Conservation (phyloP, 2,329 filamentous ascomycete genomes). For the Rhynchosporium secalis region DNA sequence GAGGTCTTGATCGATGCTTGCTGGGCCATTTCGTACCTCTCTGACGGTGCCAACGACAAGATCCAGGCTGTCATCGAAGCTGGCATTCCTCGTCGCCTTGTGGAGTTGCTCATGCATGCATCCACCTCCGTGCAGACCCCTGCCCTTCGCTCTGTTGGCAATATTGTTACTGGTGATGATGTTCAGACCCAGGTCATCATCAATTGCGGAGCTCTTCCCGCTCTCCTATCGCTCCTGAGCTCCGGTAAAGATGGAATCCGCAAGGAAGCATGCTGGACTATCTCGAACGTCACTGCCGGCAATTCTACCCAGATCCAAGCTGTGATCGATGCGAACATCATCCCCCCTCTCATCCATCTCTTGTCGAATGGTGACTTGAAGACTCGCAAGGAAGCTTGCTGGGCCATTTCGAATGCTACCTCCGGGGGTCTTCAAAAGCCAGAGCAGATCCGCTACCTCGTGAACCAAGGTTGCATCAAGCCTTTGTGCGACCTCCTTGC, state of each 20-base stretch:
- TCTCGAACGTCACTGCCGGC: constrained; percentile 97
- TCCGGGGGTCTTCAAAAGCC: constrained; percentile 98
- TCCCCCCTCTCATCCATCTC: constrained; percentile 92
- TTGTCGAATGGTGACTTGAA: constrained; percentile 97
- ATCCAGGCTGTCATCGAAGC: constrained; percentile 99
- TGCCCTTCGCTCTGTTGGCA: constrained; percentile 93
- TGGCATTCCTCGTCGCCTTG: constrained; percentile 91
- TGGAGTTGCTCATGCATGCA: constrained; percentile 96
- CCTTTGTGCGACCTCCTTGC: constrained; percentile 91
- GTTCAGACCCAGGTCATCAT: constrained; percentile 99
- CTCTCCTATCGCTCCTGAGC: constrained; percentile 88
- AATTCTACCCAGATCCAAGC: constrained; percentile 98
- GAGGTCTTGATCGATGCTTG: constrained; percentile 98
- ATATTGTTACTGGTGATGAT: constrained; percentile 98
- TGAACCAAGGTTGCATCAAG: constrained; percentile 92
- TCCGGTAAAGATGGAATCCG: constrained; percentile 98
- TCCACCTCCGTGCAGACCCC: constrained; percentile 98
- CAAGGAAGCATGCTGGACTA: constrained; percentile 99
- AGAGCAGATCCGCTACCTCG: constrained; percentile 95
- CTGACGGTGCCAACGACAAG: constrained; percentile 97
- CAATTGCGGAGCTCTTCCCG: constrained; percentile 91
- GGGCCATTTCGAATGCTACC: constrained; percentile 98
- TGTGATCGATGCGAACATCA: constrained; percentile 95
- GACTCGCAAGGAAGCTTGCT: constrained; percentile 98
- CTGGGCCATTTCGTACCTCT: constrained; percentile 99